A percentile compares a stretch with the other conserved stretches of the same genome.
Conservation (phyloP, 2,329 filamentous ascomycete genomes). For the Calonectria naviculata region DNA sequence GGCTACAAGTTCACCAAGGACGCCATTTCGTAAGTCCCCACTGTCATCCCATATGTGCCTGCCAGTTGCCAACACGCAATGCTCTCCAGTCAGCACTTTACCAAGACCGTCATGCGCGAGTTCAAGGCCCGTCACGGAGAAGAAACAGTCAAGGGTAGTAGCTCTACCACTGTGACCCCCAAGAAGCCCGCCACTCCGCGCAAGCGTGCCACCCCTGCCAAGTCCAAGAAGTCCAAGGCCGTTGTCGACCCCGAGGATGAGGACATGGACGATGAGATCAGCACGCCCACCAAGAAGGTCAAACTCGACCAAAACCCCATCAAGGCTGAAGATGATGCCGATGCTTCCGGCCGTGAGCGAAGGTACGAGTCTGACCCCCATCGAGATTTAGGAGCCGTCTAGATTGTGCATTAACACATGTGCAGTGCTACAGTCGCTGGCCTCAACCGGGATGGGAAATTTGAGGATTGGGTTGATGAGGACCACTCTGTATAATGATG, state of each 20-base stretch:
- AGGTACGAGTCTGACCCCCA: constrained; percentile 26
- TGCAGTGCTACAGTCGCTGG: constrained; percentile 25
- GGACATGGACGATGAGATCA: constrained; percentile 21
- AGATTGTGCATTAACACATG: not conserved
- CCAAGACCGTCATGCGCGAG: constrained; percentile 50
- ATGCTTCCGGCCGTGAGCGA: constrained; percentile 18
- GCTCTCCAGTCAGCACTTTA: constrained; percentile 50
- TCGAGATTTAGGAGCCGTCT: not conserved
- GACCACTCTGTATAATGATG: not conserved
- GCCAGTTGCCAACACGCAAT: not conserved
- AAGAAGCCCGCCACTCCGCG: constrained; percentile 33
- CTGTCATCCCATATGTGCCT: not conserved
- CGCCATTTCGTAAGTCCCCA: constrained; percentile 49
- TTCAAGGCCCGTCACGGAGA: constrained; percentile 44
- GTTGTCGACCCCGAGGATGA: constrained; percentile 26
- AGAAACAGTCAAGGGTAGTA: not conserved
- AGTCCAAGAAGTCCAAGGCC: constrained; percentile 29
- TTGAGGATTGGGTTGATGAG: constrained; percentile 21
- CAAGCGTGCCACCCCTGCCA: constrained; percentile 34
- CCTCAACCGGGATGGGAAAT: constrained; percentile 10
- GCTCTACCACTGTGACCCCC: constrained; percentile 21
- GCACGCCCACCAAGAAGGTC: constrained; percentile 41
- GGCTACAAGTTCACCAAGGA: constrained; percentile 51
- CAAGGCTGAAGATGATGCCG: constrained; percentile 31
- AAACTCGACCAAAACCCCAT: constrained; percentile 36